Evolutionary conservation across 169 alveolate genomes (phyloP).

Genomic region (Eimeria tenella): DNA sequence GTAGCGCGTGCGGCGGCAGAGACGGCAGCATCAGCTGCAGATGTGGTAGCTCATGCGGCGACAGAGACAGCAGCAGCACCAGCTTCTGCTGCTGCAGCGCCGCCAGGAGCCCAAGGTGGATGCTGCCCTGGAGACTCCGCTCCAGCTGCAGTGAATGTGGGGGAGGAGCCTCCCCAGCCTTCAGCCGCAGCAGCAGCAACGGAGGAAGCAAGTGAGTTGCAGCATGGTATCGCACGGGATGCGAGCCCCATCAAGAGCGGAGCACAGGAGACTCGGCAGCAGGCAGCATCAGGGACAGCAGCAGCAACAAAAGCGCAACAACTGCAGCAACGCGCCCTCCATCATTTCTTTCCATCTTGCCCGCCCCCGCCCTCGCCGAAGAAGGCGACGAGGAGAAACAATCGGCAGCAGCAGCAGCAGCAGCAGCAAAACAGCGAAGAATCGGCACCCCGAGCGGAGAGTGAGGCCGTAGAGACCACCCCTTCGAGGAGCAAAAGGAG

Average conservation of each 20-base stretch:
- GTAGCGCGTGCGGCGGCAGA: neutral
- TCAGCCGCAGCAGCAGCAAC: neutral
- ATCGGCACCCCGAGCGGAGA: conserved; percentile 6
- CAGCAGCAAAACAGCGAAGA: conserved; percentile 31
- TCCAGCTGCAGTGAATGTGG: too few relatives aligned
- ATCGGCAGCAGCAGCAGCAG: conserved; percentile 42
- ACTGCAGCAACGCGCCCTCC: conserved; percentile 63
- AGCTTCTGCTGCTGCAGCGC: too few relatives aligned
- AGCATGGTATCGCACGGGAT: neutral
- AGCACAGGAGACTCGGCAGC: neutral
- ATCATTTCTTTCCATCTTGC: conserved; percentile 36
- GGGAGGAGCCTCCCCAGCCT: too few relatives aligned
- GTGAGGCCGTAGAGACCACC: conserved; percentile 2
- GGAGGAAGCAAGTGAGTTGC: neutral
- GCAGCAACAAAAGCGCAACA: conserved; percentile 42
- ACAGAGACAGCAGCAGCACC: too few relatives aligned
- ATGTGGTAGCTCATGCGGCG: neutral
- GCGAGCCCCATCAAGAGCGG: neutral
- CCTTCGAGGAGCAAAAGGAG: conserved; percentile 25
- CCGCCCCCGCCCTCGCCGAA: conserved; percentile 49
- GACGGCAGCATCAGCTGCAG: neutral
- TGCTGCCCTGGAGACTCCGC: too few relatives aligned
- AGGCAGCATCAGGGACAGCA: conserved; percentile 30
- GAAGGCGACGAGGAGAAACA: conserved; percentile 1
- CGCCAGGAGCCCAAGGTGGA: too few relatives aligned